Conservation (phyloP, 2,329 filamentous ascomycete genomes). For the Fusarium concolor region DNA sequence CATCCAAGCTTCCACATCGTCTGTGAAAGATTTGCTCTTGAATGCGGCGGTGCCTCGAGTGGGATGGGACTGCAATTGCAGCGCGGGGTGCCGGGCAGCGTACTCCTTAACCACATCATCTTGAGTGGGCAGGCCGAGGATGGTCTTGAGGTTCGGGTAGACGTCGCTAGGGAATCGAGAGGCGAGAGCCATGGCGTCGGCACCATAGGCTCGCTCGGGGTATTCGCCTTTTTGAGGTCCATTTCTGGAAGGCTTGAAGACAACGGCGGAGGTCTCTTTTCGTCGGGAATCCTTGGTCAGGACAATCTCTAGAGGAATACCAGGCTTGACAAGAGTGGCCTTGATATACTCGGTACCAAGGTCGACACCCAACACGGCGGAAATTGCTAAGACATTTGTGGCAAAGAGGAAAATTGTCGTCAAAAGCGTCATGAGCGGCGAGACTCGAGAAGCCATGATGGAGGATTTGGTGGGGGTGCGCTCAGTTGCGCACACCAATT, state of each 20-base stretch:
- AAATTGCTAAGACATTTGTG: conserved; percentile 63
- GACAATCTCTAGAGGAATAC: conserved; percentile 96
- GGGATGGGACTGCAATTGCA: conserved; percentile 73
- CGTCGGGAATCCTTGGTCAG: conserved; percentile 97
- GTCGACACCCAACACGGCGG: conserved; percentile 91
- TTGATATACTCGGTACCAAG: conserved; percentile 98
- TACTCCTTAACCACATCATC: conserved; percentile 76
- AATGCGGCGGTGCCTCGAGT: conserved; percentile 80
- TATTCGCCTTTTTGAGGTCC: conserved; percentile 73
- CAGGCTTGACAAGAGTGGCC: conserved; percentile 93
- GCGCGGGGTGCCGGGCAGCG: conserved; percentile 78
- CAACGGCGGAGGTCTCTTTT: conserved; percentile 91
- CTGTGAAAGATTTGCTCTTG: conserved; percentile 75
- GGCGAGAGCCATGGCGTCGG: conserved; percentile 87
- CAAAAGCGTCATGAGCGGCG: conserved; percentile 55
- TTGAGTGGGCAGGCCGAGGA: conserved; percentile 79
- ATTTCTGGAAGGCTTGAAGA: conserved; percentile 87
- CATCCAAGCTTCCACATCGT: conserved; percentile 74
- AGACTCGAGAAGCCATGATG: conserved; percentile 52
- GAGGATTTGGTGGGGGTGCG: conserved; percentile 44
- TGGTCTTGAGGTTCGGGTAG: conserved; percentile 91
- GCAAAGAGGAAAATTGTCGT: conserved; percentile 53
- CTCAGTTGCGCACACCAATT: conserved; percentile 39
- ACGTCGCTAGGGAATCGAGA: conserved; percentile 92
- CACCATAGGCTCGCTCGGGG: conserved; percentile 92